phyloP scores from a whole-genome alignment of 495 filamentous ascomycete genomes.

The Xylaria intraflava region DNA sequence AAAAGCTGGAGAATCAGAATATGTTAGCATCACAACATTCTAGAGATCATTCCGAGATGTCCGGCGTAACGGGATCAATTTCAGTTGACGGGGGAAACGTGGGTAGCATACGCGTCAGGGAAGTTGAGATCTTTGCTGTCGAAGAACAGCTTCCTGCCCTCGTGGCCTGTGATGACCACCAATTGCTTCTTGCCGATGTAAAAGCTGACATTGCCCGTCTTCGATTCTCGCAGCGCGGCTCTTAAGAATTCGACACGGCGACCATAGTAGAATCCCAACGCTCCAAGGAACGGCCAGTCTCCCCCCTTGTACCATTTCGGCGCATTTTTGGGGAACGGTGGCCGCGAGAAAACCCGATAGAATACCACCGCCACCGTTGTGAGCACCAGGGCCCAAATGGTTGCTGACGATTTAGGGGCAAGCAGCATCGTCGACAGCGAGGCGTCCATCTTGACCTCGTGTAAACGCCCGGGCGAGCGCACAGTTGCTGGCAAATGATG shows the following conservation, averaged over 20 bases:
- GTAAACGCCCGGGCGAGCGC: background rate
- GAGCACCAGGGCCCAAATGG: constrained; percentile 6
- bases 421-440: background rate
- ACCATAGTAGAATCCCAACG: constrained; percentile 19
- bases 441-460: constrained; percentile 2
- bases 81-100: background rate
- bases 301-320: constrained; percentile 14
- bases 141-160: constrained; percentile 36
- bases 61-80: background rate
- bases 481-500: no score
- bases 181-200: constrained; percentile 40
- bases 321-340: constrained; percentile 14
- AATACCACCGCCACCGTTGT: background rate
- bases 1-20: constrained; percentile 12
- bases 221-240: background rate
- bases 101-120: constrained; percentile 28
- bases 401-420: constrained; percentile 7
- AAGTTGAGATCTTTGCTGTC: constrained; percentile 38
- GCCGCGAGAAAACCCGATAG: constrained; percentile 10
- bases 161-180: constrained; percentile 34
- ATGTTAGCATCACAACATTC: background rate
- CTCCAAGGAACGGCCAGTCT: constrained; percentile 18
- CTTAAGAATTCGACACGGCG: constrained; percentile 14
- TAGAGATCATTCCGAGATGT: background rate
- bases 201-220: constrained; percentile 43